Evolutionary conservation across 2,329 filamentous ascomycete genomes (phyloP).

Genomic region (Coniochaeta hoffmannii): DNA sequence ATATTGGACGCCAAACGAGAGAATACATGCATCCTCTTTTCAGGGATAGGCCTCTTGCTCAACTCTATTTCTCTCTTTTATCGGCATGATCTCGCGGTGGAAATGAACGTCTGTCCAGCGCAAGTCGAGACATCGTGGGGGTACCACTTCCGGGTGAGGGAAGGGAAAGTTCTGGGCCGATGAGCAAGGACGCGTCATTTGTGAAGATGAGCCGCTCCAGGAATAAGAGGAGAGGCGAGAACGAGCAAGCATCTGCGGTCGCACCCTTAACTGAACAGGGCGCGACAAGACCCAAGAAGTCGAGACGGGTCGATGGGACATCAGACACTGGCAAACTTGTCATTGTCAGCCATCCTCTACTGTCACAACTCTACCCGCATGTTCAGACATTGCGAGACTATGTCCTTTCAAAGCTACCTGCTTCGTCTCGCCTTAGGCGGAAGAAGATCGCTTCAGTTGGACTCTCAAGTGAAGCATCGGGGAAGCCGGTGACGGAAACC

Average conservation of each 20-base stretch:
- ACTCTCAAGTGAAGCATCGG: slow-evolving; percentile 11
- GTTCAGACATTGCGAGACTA: slow-evolving; percentile 64
- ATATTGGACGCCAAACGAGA: too few relatives aligned
- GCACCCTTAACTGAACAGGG: not conserved
- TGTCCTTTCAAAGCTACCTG: slow-evolving; percentile 57
- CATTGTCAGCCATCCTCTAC: slow-evolving; percentile 48
- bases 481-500: slow-evolving; percentile 15
- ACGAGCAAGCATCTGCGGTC: not conserved
- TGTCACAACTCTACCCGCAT: slow-evolving; percentile 60
- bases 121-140: not conserved
- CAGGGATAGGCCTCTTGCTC: not conserved
- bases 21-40: not conserved
- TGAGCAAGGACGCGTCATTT: not conserved
- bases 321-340: slow-evolving; percentile 10
- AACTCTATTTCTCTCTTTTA: not conserved
- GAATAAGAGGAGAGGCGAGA: not conserved
- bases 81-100: not conserved
- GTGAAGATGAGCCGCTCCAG: not conserved
- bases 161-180: not conserved
- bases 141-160: not conserved
- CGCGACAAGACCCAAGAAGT: not conserved
- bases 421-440: slow-evolving; percentile 55
- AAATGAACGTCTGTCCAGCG: not conserved
- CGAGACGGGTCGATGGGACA: not conserved
- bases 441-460: slow-evolving; percentile 47